These are phyloP conservation scores for Aureobasidium sp. DNA, from an alignment of 2,329 filamentous ascomycete genomes.

Conservation along the genomic window DNA sequence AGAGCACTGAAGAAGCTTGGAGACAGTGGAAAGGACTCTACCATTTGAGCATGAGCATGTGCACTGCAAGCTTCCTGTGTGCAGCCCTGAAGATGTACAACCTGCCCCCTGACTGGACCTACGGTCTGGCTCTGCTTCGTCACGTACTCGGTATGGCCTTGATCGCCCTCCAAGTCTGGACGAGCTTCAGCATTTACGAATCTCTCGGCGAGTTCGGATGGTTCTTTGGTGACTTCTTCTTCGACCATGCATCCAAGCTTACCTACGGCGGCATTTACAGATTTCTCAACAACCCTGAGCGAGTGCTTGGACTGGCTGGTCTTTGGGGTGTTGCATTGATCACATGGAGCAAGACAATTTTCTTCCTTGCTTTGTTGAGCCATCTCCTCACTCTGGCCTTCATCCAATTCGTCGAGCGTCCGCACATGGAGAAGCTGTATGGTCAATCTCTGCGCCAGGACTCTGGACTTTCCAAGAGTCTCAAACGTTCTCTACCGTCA, in stretches of 20 bases:
- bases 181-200: conserved; percentile 84
- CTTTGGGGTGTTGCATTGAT: conserved; percentile 92
- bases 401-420: conserved; percentile 87
- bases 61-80: conserved; percentile 78
- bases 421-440: conserved; percentile 98
- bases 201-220: conserved; percentile 95
- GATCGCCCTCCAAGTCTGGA: conserved; percentile 86
- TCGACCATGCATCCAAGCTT: conserved; percentile 76
- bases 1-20: conserved; percentile 86
- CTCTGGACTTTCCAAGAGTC: conserved; percentile 83
- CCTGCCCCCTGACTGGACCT: conserved; percentile 75
- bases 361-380: conserved; percentile 74
- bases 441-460: conserved; percentile 73
- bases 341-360: conserved; percentile 79
- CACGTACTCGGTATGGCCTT: conserved; percentile 77
- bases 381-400: conserved; percentile 80
- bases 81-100: conserved; percentile 96
- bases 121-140: conserved; percentile 75
- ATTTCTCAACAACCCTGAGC: conserved; percentile 94
- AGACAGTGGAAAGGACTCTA: conserved; percentile 96
- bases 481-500: conserved; percentile 75
- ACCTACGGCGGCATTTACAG: conserved; percentile 97
- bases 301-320: conserved; percentile 86
- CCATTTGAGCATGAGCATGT: conserved; percentile 84
- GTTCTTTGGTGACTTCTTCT: conserved; percentile 99